Conservation (phyloP, 768 basidiomycete genomes). For the Hypholoma fasciculare region DNA sequence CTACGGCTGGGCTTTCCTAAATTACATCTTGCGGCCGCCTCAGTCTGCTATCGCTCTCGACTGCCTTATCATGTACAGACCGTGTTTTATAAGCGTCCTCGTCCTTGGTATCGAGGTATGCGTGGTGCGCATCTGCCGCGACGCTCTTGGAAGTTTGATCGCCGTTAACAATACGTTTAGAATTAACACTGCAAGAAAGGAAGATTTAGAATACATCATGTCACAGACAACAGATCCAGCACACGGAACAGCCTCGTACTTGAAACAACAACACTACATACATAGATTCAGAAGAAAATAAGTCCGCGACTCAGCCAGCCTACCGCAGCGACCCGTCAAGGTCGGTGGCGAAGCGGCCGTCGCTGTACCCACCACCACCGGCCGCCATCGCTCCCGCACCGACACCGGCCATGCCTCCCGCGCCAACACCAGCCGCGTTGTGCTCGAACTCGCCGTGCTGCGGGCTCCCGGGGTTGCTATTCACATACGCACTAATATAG, state of each 20-base stretch:
- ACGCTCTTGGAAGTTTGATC: too few relatives aligned
- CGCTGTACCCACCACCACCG: slow-evolving; percentile 15
- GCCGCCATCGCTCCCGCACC: not conserved
- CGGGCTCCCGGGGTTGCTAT: slow-evolving; percentile 23
- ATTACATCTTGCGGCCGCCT: too few relatives aligned
- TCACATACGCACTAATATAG: slow-evolving; percentile 57
- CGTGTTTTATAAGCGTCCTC: too few relatives aligned
- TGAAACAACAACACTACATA: not conserved
- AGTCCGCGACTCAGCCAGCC: not conserved
- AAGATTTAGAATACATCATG: too few relatives aligned
- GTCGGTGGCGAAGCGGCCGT: slow-evolving; percentile 20
- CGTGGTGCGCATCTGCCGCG: too few relatives aligned
- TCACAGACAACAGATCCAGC: too few relatives aligned
- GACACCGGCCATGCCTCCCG: not conserved
- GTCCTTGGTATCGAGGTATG: too few relatives aligned
- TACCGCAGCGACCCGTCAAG: slow-evolving; percentile 8
- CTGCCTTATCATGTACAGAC: too few relatives aligned
- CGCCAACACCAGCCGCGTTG: not conserved
- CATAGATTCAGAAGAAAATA: not conserved
- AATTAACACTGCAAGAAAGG: too few relatives aligned
- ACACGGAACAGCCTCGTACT: not conserved
- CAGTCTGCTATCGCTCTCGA: too few relatives aligned
- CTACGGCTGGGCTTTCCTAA: too few relatives aligned
- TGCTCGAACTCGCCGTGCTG: slow-evolving; percentile 13
- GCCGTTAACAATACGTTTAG: too few relatives aligned